A percentile compares a stretch with the other conserved stretches of the same genome.
Conservation (phyloP, 2,329 filamentous ascomycete species). For the Fusarium aywerte region DNA sequence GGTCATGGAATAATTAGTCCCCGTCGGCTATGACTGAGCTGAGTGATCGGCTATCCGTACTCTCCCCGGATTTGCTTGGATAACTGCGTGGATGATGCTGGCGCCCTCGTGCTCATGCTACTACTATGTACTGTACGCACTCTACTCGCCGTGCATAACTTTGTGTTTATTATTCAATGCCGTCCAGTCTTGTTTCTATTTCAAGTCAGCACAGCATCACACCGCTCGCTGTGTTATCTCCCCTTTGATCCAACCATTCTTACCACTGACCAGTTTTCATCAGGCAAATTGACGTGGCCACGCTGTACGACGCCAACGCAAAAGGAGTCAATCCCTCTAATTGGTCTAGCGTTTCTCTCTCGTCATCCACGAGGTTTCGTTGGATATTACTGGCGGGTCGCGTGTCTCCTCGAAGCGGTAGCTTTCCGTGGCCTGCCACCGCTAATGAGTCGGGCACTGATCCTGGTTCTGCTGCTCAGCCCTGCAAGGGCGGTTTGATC, state of each 20-base stretch:
- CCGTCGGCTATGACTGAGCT: not conserved
- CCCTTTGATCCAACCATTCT: conserved; percentile 4
- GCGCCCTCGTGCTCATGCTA: too few relatives aligned
- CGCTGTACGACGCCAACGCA: conserved; percentile 29
- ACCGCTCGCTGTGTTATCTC: conserved; percentile 24
- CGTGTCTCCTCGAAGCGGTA: conserved; percentile 22
- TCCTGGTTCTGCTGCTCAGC: conserved; percentile 24
- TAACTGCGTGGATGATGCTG: conserved; percentile 8
- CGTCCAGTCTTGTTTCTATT: conserved; percentile 3
- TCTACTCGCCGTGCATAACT: conserved; percentile 35
- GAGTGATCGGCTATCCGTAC: conserved; percentile 43
- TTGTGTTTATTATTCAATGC: conserved; percentile 14
- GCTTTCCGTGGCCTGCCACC: conserved; percentile 25
- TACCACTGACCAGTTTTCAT: not conserved
- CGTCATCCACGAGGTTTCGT: conserved; percentile 15
- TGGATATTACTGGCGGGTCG: conserved; percentile 14
- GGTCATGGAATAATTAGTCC: conserved; percentile 13
- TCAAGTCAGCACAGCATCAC: conserved; percentile 3
- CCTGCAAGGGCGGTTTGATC: conserved; percentile 22
- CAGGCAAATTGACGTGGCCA: conserved; percentile 33
- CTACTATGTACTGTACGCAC: conserved; percentile 36
- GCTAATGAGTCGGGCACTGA: conserved; percentile 1
- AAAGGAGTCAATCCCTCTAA: conserved; percentile 9
- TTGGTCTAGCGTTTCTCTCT: conserved; percentile 16
- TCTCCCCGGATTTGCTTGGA: conserved; percentile 42